A percentile compares a stretch with the other conserved stretches of the same genome.
These are phyloP conservation scores for Ophiosphaerella herpotricha DNA, from an alignment of 2,329 filamentous ascomycete species.

Conservation along the genomic window DNA sequence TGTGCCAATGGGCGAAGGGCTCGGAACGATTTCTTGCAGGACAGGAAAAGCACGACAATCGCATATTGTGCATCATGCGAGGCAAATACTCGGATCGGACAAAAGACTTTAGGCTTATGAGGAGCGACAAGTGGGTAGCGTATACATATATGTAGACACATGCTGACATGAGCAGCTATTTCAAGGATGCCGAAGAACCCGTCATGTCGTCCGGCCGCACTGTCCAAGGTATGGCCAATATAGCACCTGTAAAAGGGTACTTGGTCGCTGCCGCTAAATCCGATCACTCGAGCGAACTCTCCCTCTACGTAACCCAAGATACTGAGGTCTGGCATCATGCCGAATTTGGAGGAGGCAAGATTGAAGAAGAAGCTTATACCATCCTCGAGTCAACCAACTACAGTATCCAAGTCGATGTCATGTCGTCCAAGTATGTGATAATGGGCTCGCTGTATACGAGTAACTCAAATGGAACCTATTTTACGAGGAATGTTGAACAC, in stretches of 20 bases:
- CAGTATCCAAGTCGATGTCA: conserved; percentile 94
- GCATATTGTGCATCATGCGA: conserved; percentile 79
- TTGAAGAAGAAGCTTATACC: conserved; percentile 86
- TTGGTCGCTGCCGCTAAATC: conserved; percentile 82
- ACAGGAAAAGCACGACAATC: conserved; percentile 65
- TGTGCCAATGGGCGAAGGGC: conserved; percentile 87
- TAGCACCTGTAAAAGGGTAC: conserved; percentile 84
- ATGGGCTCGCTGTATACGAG: conserved; percentile 93
- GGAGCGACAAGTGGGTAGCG: conserved; percentile 68
- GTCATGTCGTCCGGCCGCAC: conserved; percentile 74
- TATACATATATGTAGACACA: not conserved
- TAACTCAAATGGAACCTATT: conserved; percentile 97
- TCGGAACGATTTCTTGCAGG: conserved; percentile 74
- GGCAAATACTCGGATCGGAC: conserved; percentile 72
- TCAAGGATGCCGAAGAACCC: conserved; percentile 71
- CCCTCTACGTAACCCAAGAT: conserved; percentile 86
- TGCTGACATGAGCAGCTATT: conserved; percentile 59
- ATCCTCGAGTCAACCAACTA: conserved; percentile 96
- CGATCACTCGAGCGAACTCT: conserved; percentile 83
- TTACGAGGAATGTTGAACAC: conserved; percentile 87
- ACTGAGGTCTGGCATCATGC: conserved; percentile 87
- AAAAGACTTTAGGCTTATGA: conserved; percentile 75
- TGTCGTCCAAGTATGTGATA: conserved; percentile 67
- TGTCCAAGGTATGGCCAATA: conserved; percentile 77
- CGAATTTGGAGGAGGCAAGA: conserved; percentile 83